Conservation (phyloP, 2,329 filamentous ascomycete species). For the Graphiopsis chlorocephala region DNA sequence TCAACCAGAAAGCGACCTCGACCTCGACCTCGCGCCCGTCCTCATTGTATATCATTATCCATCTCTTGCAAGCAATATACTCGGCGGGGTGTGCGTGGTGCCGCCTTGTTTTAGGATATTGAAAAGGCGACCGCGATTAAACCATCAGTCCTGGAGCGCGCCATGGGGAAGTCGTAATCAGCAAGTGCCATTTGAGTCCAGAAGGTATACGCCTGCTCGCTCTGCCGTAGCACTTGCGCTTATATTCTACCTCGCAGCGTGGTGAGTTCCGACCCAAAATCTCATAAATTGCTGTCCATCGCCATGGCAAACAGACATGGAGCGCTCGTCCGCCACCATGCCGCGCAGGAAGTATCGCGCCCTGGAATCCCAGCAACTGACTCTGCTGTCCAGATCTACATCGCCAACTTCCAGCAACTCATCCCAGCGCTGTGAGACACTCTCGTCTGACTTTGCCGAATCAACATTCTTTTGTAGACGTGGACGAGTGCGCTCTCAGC, state of each 20-base stretch:
- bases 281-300: not conserved
- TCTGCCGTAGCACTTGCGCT: slow-evolving; percentile 6
- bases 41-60: slow-evolving; percentile 3
- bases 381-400: slow-evolving; percentile 5
- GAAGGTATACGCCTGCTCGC: slow-evolving; percentile 1
- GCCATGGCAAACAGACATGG: not conserved
- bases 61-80: slow-evolving; percentile 3
- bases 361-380: slow-evolving; percentile 12
- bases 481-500: not conserved
- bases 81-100: not conserved
- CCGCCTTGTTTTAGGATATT: not conserved
- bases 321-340: slow-evolving; percentile 5
- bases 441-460: not conserved
- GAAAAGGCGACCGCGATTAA: not conserved
- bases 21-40: not conserved
- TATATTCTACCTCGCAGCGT: not conserved
- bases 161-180: slow-evolving; percentile 3
- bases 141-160: not conserved
- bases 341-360: slow-evolving; percentile 5
- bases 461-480: not conserved
- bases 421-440: not conserved
- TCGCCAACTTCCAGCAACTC: not conserved
- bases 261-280: slow-evolving; percentile 1
- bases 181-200: slow-evolving; percentile 9
- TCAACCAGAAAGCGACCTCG: not conserved